Conservation (phyloP, 2,329 filamentous ascomycete genomes). For the Teratosphaeria zuluensis region DNA sequence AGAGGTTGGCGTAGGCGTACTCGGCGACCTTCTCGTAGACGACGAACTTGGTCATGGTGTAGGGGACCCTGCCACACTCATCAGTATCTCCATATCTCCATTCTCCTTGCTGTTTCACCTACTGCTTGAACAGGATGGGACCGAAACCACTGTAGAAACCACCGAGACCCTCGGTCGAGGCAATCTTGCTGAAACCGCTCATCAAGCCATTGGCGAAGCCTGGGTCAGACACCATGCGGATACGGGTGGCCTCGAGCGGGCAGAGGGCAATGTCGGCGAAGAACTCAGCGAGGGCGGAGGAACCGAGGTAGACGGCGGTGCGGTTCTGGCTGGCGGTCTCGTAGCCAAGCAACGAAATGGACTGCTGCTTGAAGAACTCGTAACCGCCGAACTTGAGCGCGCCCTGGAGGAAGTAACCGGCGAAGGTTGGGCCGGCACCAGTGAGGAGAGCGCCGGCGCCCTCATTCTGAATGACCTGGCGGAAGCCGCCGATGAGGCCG, state of each 20-base stretch:
- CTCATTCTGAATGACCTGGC: conserved; percentile 73
- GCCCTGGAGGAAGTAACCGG: conserved; percentile 90
- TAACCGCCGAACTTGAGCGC: conserved; percentile 92
- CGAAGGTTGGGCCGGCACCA: conserved; percentile 73
- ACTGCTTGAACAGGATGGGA: conserved; percentile 75
- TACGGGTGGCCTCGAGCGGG: conserved; percentile 87
- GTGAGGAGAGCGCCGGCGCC: conserved; percentile 79
- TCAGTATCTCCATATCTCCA: conserved; percentile 4
- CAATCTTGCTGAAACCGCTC: conserved; percentile 72
- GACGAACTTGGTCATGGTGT: conserved; percentile 94
- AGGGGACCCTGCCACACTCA: conserved; percentile 56
- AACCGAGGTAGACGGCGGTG: conserved; percentile 68
- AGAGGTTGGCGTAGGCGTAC: conserved; percentile 49
- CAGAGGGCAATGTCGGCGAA: conserved; percentile 73
- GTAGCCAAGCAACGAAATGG: conserved; percentile 68
- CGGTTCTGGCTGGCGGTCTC: conserved; percentile 69
- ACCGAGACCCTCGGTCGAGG: conserved; percentile 70
- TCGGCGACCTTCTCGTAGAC: conserved; percentile 85
- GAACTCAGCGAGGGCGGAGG: conserved; percentile 52
- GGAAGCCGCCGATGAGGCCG: conserved; percentile 77
- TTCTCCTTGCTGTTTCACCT: conserved; percentile 10
- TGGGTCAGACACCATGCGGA: conserved; percentile 82
- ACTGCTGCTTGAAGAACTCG: conserved; percentile 93
- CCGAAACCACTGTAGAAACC: conserved; percentile 90
- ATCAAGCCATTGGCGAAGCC: conserved; percentile 73